phyloP scores from a whole-genome alignment of 2,329 filamentous ascomycete species.

The Knufia fluminis region DNA sequence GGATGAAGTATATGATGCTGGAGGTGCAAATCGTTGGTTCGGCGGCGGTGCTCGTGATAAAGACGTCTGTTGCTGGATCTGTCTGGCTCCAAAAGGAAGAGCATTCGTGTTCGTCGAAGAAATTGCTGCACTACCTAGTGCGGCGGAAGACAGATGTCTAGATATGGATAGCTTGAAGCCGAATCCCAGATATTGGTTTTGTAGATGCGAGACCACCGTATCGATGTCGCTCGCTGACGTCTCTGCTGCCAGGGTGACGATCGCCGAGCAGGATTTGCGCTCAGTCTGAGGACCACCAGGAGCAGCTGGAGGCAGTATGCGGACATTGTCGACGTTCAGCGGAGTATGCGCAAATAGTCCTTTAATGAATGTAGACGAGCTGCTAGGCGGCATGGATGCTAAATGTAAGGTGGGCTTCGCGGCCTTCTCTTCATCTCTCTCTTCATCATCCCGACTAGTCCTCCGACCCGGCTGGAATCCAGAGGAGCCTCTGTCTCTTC shows the following conservation, averaged over 20 bases:
- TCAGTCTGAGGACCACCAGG: conserved; percentile 42
- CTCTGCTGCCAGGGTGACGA: conserved; percentile 71
- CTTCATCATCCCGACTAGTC: conserved; percentile 37
- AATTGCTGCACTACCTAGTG: conserved; percentile 49
- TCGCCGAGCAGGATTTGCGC: conserved; percentile 63
- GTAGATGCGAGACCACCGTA: conserved; percentile 62
- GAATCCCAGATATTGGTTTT: conserved; percentile 76
- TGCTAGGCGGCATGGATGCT: conserved; percentile 45
- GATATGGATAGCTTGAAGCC: conserved; percentile 75
- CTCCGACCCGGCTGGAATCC: conserved; percentile 26
- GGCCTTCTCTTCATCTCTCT: conserved; percentile 39
- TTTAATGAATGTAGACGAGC: conserved; percentile 42
- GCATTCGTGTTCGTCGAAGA: conserved; percentile 37
- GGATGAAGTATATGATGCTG: conserved; percentile 55
- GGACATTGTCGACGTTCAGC: conserved; percentile 62
- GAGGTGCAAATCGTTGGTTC: conserved; percentile 61
- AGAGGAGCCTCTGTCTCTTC: conserved; percentile 28
- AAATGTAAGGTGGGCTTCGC: conserved; percentile 49
- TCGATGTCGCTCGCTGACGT: conserved; percentile 79
- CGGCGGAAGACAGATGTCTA: conserved; percentile 69
- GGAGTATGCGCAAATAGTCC: conserved; percentile 40
- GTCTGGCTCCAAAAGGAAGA: conserved; percentile 70
- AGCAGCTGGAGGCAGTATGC: conserved; percentile 53
- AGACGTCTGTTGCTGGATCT: conserved; percentile 44
- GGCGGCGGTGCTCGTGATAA: conserved; percentile 42